Evolutionary conservation across 441 rosid genomes (phyloP).

Genomic region (Pelargonium exstipulatum): DNA sequence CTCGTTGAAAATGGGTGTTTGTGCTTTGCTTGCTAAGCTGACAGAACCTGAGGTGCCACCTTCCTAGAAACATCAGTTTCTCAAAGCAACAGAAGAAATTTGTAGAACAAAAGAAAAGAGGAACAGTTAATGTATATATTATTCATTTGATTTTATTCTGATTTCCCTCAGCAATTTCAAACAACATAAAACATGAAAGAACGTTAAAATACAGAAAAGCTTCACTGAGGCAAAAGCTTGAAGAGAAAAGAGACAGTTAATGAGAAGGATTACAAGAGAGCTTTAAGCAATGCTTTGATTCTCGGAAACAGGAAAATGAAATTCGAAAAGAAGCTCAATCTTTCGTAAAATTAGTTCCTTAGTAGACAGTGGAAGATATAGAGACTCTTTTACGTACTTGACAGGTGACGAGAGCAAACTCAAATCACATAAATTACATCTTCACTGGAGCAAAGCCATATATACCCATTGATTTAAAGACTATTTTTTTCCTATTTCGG

Average conservation of each 20-base stretch:
- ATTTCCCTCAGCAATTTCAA: background rate
- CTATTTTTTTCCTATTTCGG: background rate
- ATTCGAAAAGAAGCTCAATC: background rate
- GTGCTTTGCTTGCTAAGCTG: conserved; percentile 5
- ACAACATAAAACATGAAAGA: background rate
- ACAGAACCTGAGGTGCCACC: background rate
- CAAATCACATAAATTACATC: conserved; percentile 1
- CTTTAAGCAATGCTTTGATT: background rate
- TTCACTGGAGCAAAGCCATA: background rate
- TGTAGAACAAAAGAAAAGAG: background rate
- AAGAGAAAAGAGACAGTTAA: background rate
- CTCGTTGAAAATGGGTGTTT: background rate
- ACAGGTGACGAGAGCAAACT: background rate
- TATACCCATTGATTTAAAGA: background rate
- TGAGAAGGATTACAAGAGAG: background rate
- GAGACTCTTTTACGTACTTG: background rate
- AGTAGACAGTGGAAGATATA: background rate
- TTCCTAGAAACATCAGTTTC: background rate
- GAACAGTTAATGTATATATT: background rate
- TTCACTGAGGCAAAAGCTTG: background rate
- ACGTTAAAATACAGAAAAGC: background rate
- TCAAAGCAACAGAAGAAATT: background rate
- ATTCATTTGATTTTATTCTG: background rate
- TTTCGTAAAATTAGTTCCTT: background rate
- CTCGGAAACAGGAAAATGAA: background rate